Conservation (phyloP, 2,329 filamentous ascomycete species). For the Trichoderma sp. region DNA sequence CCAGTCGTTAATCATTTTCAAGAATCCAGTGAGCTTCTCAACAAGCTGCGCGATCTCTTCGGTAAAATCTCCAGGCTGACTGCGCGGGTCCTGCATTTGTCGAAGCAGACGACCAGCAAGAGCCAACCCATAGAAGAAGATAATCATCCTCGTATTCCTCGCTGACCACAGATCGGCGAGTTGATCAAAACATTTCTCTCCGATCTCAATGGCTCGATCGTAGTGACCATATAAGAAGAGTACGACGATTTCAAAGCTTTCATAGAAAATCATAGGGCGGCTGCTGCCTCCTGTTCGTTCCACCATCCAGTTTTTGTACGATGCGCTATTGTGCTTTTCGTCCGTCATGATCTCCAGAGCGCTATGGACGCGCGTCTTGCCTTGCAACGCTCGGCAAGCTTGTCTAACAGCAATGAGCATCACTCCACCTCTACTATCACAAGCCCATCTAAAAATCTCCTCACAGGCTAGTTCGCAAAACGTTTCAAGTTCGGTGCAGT, state of each 20-base stretch:
- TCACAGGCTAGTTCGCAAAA: slow-evolving; percentile 71
- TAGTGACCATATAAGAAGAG: slow-evolving; percentile 64
- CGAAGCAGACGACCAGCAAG: slow-evolving; percentile 52
- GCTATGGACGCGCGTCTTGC: slow-evolving; percentile 60
- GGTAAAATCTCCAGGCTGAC: slow-evolving; percentile 41
- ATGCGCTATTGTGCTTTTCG: slow-evolving; percentile 57
- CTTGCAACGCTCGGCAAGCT: slow-evolving; percentile 66
- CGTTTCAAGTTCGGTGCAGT: slow-evolving; percentile 65
- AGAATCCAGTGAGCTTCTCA: slow-evolving; percentile 51
- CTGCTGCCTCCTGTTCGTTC: slow-evolving; percentile 56
- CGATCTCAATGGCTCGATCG: slow-evolving; percentile 55
- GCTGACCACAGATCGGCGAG: slow-evolving; percentile 56
- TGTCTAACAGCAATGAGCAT: slow-evolving; percentile 66
- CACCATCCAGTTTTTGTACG: slow-evolving; percentile 59
- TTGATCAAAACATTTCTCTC: slow-evolving; percentile 47
- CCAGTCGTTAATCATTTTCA: slow-evolving; percentile 62
- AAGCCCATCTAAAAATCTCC: slow-evolving; percentile 69
- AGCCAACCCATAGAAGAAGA: slow-evolving; percentile 60
- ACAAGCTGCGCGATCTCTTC: slow-evolving; percentile 48
- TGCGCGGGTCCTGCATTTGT: slow-evolving; percentile 47
- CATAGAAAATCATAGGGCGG: slow-evolving; percentile 65
- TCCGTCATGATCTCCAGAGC: slow-evolving; percentile 62
- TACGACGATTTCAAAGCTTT: slow-evolving; percentile 62
- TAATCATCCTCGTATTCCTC: slow-evolving; percentile 54
- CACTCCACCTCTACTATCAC: slow-evolving; percentile 68